These are phyloP conservation scores for Phanerochaete sordida DNA, from an alignment of 768 basidiomycete species.

Conservation along the genomic window DNA sequence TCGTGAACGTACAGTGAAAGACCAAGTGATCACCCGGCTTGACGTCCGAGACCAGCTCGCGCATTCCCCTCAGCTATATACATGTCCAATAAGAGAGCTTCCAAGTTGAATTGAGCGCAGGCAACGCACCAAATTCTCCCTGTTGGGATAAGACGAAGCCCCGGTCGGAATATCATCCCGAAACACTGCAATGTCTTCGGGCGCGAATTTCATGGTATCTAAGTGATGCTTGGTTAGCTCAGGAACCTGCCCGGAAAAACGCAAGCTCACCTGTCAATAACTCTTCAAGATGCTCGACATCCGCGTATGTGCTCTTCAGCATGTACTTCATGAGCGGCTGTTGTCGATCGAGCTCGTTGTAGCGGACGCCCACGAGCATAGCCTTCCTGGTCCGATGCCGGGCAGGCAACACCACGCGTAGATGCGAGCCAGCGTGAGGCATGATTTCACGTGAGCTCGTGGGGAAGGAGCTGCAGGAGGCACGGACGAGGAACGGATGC, in stretches of 20 bases:
- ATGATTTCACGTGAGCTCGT: background rate
- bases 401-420: too few relatives aligned
- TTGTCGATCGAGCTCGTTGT: background rate
- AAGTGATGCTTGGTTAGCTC: background rate
- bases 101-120: background rate
- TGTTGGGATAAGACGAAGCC: background rate
- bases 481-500: too few relatives aligned
- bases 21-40: slow-evolving; percentile 9
- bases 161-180: background rate
- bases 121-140: slow-evolving; percentile 7
- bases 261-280: background rate
- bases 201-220: background rate
- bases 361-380: background rate
- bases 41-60: slow-evolving; percentile 1
- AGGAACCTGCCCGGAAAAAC: background rate
- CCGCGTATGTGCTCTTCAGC: background rate
- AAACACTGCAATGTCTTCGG: background rate
- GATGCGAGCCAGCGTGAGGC: background rate
- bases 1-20: slow-evolving; percentile 4
- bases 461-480: background rate
- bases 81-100: background rate
- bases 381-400: background rate
- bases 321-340: background rate
- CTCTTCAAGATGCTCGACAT: background rate
- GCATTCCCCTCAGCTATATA: slow-evolving; percentile 4